These are phyloP conservation scores for Draba incana DNA, from an alignment of 345 rosid genomes.

Conservation along the genomic window DNA sequence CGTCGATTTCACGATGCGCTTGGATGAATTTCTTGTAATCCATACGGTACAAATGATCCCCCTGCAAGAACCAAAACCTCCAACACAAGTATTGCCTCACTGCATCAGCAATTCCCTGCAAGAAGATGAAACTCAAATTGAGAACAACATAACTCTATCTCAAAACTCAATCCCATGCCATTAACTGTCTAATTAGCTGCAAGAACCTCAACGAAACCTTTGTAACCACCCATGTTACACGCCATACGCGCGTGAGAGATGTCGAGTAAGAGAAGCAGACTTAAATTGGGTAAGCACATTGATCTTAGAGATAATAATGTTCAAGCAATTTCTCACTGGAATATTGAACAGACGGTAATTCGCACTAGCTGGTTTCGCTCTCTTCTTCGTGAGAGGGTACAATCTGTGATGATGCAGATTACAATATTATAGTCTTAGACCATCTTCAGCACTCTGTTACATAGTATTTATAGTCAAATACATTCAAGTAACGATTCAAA, in stretches of 20 bases:
- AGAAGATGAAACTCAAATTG: not conserved
- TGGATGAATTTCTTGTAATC: slow-evolving; percentile 96
- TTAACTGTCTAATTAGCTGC: slow-evolving; percentile 50
- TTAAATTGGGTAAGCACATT: slow-evolving; percentile 96
- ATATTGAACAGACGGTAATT: slow-evolving; percentile 92
- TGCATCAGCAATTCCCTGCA: slow-evolving; percentile 96
- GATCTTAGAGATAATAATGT: slow-evolving; percentile 88
- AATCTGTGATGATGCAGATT: slow-evolving; percentile 40
- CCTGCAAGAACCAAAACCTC: slow-evolving; percentile 95
- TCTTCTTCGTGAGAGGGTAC: slow-evolving; percentile 93
- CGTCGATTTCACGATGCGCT: slow-evolving; percentile 94
- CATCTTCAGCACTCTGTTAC: too few species aligned
- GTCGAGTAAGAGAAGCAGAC: slow-evolving; percentile 94
- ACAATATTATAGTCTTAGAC: too few species aligned
- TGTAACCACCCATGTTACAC: slow-evolving; percentile 95
- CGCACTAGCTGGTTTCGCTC: slow-evolving; percentile 98
- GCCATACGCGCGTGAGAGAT: slow-evolving; percentile 90
- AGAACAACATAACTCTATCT: not conserved
- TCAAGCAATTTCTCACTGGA: slow-evolving; percentile 95
- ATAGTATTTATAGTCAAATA: too few species aligned
- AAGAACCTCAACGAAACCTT: slow-evolving; percentile 98
- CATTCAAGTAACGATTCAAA: too few species aligned
- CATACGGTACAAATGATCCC: slow-evolving; percentile 96
- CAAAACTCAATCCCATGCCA: not conserved
- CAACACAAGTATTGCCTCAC: slow-evolving; percentile 94